Evolutionary conservation across 1,139 yeast species (phyloP).

Genomic region (Scheffersomyces segobiensis): DNA sequence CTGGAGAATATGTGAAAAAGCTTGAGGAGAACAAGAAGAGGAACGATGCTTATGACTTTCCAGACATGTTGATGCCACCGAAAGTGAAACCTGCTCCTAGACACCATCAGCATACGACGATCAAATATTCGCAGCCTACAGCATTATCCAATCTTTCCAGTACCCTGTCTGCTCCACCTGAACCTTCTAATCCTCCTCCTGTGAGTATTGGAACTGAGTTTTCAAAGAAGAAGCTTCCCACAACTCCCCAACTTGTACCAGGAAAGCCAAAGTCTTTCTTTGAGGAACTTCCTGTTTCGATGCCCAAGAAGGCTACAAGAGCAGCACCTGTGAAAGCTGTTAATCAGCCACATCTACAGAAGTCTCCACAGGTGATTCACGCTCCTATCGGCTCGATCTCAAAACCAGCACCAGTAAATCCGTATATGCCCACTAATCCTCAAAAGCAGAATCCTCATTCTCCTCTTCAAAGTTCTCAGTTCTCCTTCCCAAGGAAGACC

Average conservation of each 20-base stretch:
- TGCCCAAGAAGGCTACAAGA: conserved; percentile 28
- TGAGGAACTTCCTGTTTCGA: conserved; percentile 51
- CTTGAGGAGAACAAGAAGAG: conserved; percentile 53
- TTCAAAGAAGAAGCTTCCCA: conserved; percentile 2
- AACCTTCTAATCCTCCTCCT: background rate
- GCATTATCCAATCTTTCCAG: conserved; percentile 4
- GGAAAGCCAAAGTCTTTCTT: conserved; percentile 43
- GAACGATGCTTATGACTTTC: conserved; percentile 80
- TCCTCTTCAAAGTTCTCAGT: conserved; percentile 1
- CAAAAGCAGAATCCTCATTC: conserved; percentile 2
- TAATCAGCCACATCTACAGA: conserved; percentile 14
- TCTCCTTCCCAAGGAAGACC: conserved; percentile 7
- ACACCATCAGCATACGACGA: conserved; percentile 7
- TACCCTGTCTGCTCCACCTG: conserved; percentile 5
- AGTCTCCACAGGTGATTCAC: conserved; percentile 10
- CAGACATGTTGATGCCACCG: conserved; percentile 56
- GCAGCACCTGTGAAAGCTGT: conserved; percentile 20
- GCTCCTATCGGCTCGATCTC: conserved; percentile 5
- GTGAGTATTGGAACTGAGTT: background rate
- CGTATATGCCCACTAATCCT: conserved; percentile 11
- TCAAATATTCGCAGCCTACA: conserved; percentile 26
- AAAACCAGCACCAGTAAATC: conserved; percentile 13
- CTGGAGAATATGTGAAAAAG: conserved; percentile 25
- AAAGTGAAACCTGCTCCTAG: conserved; percentile 37
- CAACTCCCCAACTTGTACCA: conserved; percentile 13